Percentiles rank a stretch among this genome's conserved stretches.
These are phyloP conservation scores for Coniochaeta sp. DNA, from an alignment of 2,329 filamentous ascomycete species.

Conservation along the genomic window DNA sequence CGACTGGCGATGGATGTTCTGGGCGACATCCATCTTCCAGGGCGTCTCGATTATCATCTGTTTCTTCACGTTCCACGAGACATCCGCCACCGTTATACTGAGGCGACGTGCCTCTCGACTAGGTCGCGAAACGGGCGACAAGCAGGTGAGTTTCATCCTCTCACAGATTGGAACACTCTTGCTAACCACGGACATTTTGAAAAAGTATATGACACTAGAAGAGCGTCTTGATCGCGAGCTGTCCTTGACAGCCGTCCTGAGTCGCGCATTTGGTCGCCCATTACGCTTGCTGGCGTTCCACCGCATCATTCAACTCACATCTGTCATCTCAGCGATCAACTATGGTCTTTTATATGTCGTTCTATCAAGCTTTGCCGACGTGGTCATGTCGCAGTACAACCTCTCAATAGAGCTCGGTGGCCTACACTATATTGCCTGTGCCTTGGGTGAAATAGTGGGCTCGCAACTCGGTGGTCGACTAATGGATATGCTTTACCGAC, in stretches of 20 bases:
- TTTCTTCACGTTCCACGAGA: constrained; percentile 27
- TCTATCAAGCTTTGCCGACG: constrained; percentile 50
- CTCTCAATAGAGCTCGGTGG: constrained; percentile 51
- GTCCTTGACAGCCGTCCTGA: constrained; percentile 17
- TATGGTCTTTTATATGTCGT: constrained; percentile 59
- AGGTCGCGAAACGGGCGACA: constrained; percentile 20
- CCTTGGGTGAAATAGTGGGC: constrained; percentile 53
- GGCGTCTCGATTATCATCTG: constrained; percentile 24
- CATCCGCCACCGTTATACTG: constrained; percentile 28
- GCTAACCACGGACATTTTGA: neutral
- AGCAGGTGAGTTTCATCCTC: neutral
- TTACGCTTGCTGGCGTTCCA: constrained; percentile 49
- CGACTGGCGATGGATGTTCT: constrained; percentile 38
- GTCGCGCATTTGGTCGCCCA: constrained; percentile 40
- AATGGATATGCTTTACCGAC: constrained; percentile 30
- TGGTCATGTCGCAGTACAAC: constrained; percentile 49
- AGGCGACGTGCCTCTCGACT: constrained; percentile 21
- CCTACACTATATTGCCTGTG: constrained; percentile 56
- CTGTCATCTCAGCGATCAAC: constrained; percentile 47
- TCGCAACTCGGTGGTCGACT: constrained; percentile 35
- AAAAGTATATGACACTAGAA: constrained; percentile 16
- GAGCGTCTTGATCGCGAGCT: constrained; percentile 24
- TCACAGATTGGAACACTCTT: neutral
- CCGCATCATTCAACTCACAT: constrained; percentile 50
- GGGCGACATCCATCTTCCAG: constrained; percentile 33